Evolutionary conservation across 257 asterid genomes (phyloP).

Genomic region (Gentiana straminea): DNA sequence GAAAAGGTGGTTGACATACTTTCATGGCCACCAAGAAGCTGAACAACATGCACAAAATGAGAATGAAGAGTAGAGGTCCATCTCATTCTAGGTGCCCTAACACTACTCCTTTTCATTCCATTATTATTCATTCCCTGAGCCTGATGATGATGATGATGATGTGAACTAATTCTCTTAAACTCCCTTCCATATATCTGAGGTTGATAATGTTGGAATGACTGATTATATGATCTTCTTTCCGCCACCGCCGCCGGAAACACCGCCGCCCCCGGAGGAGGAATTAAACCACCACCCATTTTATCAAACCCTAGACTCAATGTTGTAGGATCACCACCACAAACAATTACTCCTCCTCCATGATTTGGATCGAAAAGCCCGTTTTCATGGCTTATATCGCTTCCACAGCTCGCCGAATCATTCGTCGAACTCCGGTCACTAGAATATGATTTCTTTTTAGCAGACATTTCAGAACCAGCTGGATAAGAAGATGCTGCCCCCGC

Average conservation of each 20-base stretch:
- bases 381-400: slow-evolving; percentile 68
- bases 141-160: no score
- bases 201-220: slow-evolving; percentile 18
- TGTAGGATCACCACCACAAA: slow-evolving; percentile 17
- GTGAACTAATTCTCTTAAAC: slow-evolving; percentile 33
- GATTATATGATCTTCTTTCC: slow-evolving; percentile 10
- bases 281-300: neutral
- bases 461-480: slow-evolving; percentile 7
- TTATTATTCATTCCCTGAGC: slow-evolving; percentile 13
- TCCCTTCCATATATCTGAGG: slow-evolving; percentile 34
- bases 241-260: neutral
- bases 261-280: neutral
- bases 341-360: neutral
- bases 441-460: slow-evolving; percentile 4
- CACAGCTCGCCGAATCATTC: slow-evolving; percentile 53
- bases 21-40: slow-evolving; percentile 76
- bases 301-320: slow-evolving; percentile 42
- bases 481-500: neutral
- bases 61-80: slow-evolving; percentile 88
- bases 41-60: slow-evolving; percentile 70
- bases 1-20: slow-evolving; percentile 18
- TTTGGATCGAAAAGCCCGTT: slow-evolving; percentile 14
- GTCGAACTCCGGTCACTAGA: slow-evolving; percentile 23
- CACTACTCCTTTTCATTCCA: slow-evolving; percentile 34
- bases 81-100: slow-evolving; percentile 74